Conservation (phyloP, 2,329 filamentous ascomycete genomes). For the Phaeophleospora eucalypticola region DNA sequence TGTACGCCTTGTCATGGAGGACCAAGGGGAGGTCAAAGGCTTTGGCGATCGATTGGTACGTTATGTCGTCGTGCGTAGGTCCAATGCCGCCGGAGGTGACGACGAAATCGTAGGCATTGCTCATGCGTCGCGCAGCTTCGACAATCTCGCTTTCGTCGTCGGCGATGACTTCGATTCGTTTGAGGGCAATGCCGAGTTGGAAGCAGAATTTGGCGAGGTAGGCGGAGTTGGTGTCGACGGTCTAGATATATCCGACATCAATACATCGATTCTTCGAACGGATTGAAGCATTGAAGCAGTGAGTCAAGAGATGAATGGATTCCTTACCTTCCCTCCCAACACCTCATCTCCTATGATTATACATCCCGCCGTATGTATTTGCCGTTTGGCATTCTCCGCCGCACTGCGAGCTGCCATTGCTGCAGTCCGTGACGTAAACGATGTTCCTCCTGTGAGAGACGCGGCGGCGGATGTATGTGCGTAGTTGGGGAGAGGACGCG, state of each 20-base stretch:
- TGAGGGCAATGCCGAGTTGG: conserved; percentile 63
- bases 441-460: conserved; percentile 26
- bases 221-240: conserved; percentile 62
- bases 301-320: neutral
- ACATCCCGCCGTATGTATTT: conserved; percentile 84
- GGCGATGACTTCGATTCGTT: conserved; percentile 85
- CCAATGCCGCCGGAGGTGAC: conserved; percentile 95
- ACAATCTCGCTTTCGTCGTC: conserved; percentile 89
- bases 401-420: conserved; percentile 40
- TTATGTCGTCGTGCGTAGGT: conserved; percentile 97
- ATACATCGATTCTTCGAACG: neutral
- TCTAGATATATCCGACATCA: conserved; percentile 43
- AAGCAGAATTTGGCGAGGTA: conserved; percentile 66
- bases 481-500: conserved; percentile 57
- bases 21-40: conserved; percentile 75
- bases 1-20: conserved; percentile 71
- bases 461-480: conserved; percentile 45
- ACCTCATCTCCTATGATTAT: conserved; percentile 98
- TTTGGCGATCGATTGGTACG: conserved; percentile 88
- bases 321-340: conserved; percentile 78
- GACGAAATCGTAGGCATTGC: conserved; percentile 83
- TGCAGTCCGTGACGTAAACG: conserved; percentile 43
- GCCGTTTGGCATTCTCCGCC: conserved; percentile 56
- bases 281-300: neutral
- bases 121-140: conserved; percentile 84